These are phyloP conservation scores for Ailanthus altissimus DNA, from an alignment of 345 rosid species.

Conservation along the genomic window DNA sequence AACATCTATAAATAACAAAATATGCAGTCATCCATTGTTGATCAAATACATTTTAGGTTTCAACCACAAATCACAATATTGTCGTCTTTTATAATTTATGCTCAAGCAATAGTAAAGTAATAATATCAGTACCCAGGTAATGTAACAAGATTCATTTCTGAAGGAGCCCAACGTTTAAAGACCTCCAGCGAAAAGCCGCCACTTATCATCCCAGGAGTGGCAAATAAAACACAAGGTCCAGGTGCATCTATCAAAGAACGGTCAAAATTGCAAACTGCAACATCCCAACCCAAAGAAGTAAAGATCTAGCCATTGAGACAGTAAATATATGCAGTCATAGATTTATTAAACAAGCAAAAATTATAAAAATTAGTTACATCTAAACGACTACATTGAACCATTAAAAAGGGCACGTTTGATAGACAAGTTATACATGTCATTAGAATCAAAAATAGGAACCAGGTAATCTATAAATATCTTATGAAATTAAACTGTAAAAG, in stretches of 20 bases:
- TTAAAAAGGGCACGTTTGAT: not conserved
- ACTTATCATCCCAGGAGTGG: constrained; percentile 97
- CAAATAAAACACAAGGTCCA: constrained; percentile 98
- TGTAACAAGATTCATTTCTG: constrained; percentile 71
- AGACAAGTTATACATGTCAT: not conserved
- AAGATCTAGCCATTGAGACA: not conserved
- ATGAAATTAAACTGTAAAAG: not conserved
- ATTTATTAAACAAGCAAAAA: not conserved
- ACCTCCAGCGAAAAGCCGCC: constrained; percentile 97
- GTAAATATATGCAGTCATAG: not conserved
- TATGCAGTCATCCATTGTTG: not conserved
- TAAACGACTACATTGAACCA: not conserved
- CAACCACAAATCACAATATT: not conserved
- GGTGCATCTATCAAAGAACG: constrained; percentile 82
- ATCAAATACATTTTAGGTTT: constrained; percentile 4
- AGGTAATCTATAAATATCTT: not conserved
- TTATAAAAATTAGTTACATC: not conserved
- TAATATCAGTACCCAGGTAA: constrained; percentile 75
- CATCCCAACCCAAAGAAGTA: constrained; percentile 14
- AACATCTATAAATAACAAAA: not conserved
- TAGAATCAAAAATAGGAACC: not conserved
- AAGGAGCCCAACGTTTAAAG: constrained; percentile 95
- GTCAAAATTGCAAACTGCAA: constrained; percentile 74
- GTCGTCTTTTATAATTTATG: not conserved
- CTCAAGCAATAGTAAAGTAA: constrained; percentile 7